Percentiles rank a stretch among this genome's conserved stretches.
Conservation (phyloP, 2,329 filamentous ascomycete species). For the Fusarium aywerte region DNA sequence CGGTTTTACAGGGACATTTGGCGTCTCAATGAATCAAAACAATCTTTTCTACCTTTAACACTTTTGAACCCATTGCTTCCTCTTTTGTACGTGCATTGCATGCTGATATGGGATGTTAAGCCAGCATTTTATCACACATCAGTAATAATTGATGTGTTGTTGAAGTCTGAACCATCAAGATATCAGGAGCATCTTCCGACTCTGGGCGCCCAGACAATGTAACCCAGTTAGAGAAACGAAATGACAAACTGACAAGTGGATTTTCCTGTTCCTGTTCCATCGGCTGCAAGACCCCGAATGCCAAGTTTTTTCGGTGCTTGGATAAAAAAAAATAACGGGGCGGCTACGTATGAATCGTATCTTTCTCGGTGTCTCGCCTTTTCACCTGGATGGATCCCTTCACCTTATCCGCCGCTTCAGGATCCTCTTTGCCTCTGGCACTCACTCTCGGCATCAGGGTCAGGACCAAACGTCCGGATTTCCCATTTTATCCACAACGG, state of each 20-base stretch:
- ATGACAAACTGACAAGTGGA: slow-evolving; percentile 31
- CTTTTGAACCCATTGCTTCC: background rate
- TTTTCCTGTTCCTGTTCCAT: slow-evolving; percentile 12
- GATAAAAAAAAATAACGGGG: slow-evolving; percentile 7
- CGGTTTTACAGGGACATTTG: slow-evolving; percentile 31
- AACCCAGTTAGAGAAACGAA: slow-evolving; percentile 23
- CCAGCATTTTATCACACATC: background rate
- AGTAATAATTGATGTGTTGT: background rate
- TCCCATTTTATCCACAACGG: slow-evolving; percentile 16
- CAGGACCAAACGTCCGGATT: slow-evolving; percentile 3
- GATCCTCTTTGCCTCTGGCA: slow-evolving; percentile 20
- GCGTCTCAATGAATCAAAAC: slow-evolving; percentile 41
- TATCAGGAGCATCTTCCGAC: background rate
- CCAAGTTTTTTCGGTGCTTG: slow-evolving; percentile 18
- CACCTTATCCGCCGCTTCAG: slow-evolving; percentile 22
- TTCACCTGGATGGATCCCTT: slow-evolving; percentile 14
- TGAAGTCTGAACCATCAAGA: background rate
- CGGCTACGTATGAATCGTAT: background rate
- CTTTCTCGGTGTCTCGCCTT: slow-evolving; percentile 28
- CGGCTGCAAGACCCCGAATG: slow-evolving; percentile 34
- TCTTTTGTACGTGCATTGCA: background rate
- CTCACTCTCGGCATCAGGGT: background rate
- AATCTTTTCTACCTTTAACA: slow-evolving; percentile 15
- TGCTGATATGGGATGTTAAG: background rate
- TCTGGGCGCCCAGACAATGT: slow-evolving; percentile 7